These are phyloP conservation scores for Garcia nutans DNA, from an alignment of 345 rosid species.

Conservation along the genomic window DNA sequence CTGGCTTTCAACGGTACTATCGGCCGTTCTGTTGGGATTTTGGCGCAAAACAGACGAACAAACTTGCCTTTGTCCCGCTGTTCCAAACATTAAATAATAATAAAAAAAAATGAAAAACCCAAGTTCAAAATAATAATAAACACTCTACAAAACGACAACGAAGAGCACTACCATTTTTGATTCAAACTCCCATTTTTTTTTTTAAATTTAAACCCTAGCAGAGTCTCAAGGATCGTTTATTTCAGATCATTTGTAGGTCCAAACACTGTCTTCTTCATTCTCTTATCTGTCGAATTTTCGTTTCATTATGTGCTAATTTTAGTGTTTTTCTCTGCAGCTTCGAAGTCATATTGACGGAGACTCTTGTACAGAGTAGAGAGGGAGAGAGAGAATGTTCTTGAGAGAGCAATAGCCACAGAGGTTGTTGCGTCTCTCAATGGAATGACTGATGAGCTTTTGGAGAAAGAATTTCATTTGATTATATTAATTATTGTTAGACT, in stretches of 20 bases:
- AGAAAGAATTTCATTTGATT: too few species aligned
- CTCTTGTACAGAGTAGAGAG: background rate
- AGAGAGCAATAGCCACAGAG: conserved; percentile 5
- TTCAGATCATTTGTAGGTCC: background rate
- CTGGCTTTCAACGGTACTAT: too few species aligned
- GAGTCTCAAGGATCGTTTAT: background rate
- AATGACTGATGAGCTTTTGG: background rate
- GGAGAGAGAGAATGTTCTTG: background rate
- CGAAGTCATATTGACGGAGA: background rate
- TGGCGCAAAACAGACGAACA: too few species aligned
- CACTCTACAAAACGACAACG: background rate
- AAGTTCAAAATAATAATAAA: too few species aligned
- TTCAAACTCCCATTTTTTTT: background rate
- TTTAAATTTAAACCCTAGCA: background rate
- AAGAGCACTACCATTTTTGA: background rate
- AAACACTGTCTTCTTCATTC: background rate
- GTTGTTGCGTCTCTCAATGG: background rate
- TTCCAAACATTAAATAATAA: too few species aligned
- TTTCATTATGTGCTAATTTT: background rate
- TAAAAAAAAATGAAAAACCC: too few species aligned
- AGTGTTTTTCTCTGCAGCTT: background rate
- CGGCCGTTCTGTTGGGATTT: too few species aligned
- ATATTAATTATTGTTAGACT: too few species aligned
- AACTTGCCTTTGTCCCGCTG: too few species aligned
- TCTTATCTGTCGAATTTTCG: background rate